Percentiles rank a stretch among this genome's conserved stretches.
These are phyloP conservation scores for Kwoniella sp. DNA, from an alignment of 768 basidiomycete genomes.

Conservation along the genomic window DNA sequence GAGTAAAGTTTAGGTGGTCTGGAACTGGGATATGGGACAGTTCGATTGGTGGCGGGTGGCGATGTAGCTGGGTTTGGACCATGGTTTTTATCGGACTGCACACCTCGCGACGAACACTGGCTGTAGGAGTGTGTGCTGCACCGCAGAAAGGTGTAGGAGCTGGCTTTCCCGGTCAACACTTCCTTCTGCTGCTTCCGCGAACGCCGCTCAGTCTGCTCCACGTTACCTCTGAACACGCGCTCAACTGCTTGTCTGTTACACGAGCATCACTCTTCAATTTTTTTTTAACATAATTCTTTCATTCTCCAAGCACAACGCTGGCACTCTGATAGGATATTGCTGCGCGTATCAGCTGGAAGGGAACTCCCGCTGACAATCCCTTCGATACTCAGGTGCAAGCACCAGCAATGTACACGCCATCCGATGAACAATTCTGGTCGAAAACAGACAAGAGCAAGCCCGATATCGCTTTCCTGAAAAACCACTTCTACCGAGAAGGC, in stretches of 20 bases:
- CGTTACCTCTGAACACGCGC: not conserved
- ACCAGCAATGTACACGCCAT: constrained; percentile 88
- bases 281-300: not conserved
- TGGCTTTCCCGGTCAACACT: not conserved
- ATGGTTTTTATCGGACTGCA: no score
- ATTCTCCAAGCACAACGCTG: no score
- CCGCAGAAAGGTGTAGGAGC: not conserved
- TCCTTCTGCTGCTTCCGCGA: not conserved
- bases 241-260: not conserved
- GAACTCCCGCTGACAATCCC: no score
- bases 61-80: not conserved
- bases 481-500: constrained; percentile 97
- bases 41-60: not conserved
- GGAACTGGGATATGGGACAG: no score
- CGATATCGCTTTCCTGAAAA: constrained; percentile 94
- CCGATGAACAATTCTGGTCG: constrained; percentile 91
- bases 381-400: constrained; percentile 98
- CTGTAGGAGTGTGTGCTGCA: no score
- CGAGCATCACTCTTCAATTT: not conserved
- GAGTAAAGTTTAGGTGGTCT: constrained; percentile 47
- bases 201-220: not conserved
- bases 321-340: no score
- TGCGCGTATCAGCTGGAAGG: no score
- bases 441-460: constrained; percentile 82
- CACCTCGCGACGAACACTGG: no score